Evolutionary conservation across 2,329 filamentous ascomycete species (phyloP), one percentile per base, ranked within the genome.

Genomic region (Colletotrichum sublineola): DNA sequence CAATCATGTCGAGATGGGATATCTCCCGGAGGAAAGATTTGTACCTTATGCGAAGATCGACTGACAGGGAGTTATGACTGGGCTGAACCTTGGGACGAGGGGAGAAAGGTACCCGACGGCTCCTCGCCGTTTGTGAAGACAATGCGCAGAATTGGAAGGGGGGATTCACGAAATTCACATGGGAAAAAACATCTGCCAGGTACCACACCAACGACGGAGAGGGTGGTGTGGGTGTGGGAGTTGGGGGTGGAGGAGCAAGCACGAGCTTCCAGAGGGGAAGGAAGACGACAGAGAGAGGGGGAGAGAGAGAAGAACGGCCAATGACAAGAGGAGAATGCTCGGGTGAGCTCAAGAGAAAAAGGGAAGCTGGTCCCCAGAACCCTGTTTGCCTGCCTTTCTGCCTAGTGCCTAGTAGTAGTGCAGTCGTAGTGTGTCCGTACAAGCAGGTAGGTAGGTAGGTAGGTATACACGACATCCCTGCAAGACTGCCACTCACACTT

Each of bases 11-110:
- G 61, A 65, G 70, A 73, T 73, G 67, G 70, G 70, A 72, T 72
- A 72, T 72, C 67, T 69, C 70, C 70, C 70, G 70, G 40, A 61
- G 70, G 68, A 61, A 61, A 73, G 70, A 73, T 73, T 73, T 73
- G 70, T 61, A 72, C 61, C 70, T 73, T 65, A 73, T 73, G 70
- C 70, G 65, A 61, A 73, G 70, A 73, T 73, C 70, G 61, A 57
- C 70, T 70, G 61, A 73, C 70, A 73, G 70, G 70, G 66, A 53
- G 29, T 15, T 24, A 52, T 48, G 55, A 70, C 70, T 70, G 40
- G 70, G 70, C 70, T 73, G 70, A 69, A 70, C 70, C 70, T 70
- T 60, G 70, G 70, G 33, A n/a, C 5, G 40, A 73, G 46, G 46
- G 24, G 60, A 18, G 46, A 46, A 38, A 42, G 50, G 20, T 5